Evolutionary conservation across 805 yeast genomes (phyloP).

Genomic region (Ogataea methanolica): DNA sequence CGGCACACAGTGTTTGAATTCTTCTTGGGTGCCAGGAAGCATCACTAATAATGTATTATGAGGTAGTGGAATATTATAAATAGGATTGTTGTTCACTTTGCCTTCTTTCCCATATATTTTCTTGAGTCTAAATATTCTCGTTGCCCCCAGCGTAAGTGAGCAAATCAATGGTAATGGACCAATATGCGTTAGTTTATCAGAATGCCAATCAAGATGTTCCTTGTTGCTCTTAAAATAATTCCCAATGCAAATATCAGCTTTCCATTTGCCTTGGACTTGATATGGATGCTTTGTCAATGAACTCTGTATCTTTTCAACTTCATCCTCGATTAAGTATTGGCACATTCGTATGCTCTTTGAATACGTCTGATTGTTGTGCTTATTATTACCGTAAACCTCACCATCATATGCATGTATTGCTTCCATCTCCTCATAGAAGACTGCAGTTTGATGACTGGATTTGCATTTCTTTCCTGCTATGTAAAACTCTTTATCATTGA

Average conservation of each 20-base stretch:
- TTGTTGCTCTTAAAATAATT: constrained; percentile 49
- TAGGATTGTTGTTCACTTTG: constrained; percentile 26
- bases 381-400: constrained; percentile 14
- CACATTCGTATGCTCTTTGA: constrained; percentile 34
- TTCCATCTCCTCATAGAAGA: constrained; percentile 23
- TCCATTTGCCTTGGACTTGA: constrained; percentile 43
- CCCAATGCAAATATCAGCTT: constrained; percentile 47
- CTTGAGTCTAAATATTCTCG: constrained; percentile 61
- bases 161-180: constrained; percentile 72
- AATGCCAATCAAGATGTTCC: constrained; percentile 66
- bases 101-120: constrained; percentile 28
- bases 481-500: constrained; percentile 45
- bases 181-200: constrained; percentile 65
- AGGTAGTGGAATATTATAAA: constrained; percentile 54
- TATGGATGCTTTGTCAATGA: constrained; percentile 27
- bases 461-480: constrained; percentile 58
- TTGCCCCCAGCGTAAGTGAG: constrained; percentile 63
- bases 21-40: constrained; percentile 80
- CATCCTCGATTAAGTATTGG: constrained; percentile 34
- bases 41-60: constrained; percentile 67
- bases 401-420: constrained; percentile 7
- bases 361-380: constrained; percentile 13
- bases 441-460: constrained; percentile 50
- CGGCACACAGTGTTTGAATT: constrained; percentile 62
- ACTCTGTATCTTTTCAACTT: constrained; percentile 32